Percentiles rank a stretch among this genome's conserved stretches.
These are phyloP conservation scores for Bombardia bombarda DNA, from an alignment of 495 filamentous ascomycete genomes.

Conservation along the genomic window DNA sequence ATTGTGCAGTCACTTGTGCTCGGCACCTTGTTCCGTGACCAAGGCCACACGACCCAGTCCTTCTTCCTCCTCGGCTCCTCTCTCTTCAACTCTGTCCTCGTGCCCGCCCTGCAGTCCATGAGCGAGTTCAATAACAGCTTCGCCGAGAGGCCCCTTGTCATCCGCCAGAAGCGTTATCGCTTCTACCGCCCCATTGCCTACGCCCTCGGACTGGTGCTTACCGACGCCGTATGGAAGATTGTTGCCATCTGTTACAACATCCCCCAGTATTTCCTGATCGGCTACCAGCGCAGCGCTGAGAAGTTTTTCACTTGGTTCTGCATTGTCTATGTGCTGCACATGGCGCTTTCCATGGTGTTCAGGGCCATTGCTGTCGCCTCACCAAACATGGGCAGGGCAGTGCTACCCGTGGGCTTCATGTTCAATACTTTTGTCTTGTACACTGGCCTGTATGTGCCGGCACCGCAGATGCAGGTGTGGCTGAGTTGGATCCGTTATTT, in stretches of 20 bases:
- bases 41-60: no score
- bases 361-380: conserved; percentile 61
- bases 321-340: conserved; percentile 43
- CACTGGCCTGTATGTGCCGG: conserved; percentile 72
- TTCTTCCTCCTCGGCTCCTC: no score
- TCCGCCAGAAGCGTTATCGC: conserved; percentile 58
- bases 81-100: no score
- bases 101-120: no score
- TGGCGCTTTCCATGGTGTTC: conserved; percentile 55
- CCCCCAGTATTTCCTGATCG: conserved; percentile 52
- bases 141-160: conserved; percentile 53
- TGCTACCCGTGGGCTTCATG: conserved; percentile 61
- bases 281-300: conserved; percentile 40
- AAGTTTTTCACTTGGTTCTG: conserved; percentile 60
- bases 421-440: conserved; percentile 69
- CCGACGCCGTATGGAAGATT: conserved; percentile 52
- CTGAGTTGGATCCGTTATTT: conserved; percentile 76
- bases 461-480: conserved; percentile 69
- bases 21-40: no score
- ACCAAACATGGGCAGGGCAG: conserved; percentile 61
- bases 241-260: conserved; percentile 45
- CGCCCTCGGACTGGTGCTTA: conserved; percentile 48
- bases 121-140: no score
- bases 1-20: no score
- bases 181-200: conserved; percentile 58